Conservation (phyloP, 1,139 yeast genomes). For the Pneumocystis canis region DNA sequence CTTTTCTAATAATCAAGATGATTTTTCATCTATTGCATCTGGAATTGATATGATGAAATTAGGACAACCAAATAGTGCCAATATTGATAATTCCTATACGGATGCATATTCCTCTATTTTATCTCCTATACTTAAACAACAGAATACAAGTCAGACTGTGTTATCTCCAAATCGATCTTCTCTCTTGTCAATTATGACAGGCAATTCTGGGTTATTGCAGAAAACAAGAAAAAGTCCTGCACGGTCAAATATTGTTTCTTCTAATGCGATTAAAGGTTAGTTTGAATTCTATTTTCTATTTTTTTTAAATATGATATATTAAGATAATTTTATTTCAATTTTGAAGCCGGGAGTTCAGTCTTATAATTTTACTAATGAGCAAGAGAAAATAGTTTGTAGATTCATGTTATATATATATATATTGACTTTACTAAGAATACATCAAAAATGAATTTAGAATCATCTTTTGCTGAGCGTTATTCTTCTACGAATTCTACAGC, state of each 20-base stretch:
- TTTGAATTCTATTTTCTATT: neutral
- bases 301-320: neutral
- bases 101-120: neutral
- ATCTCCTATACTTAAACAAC: neutral
- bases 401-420: neutral
- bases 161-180: neutral
- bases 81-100: neutral
- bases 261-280: neutral
- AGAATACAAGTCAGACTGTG: neutral
- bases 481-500: neutral
- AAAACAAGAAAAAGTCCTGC: neutral
- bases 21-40: neutral
- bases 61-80: neutral
- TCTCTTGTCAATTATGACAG: neutral
- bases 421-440: neutral
- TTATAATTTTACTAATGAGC: neutral
- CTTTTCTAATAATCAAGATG: slow-evolving; percentile 1
- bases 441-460: neutral
- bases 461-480: neutral
- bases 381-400: neutral
- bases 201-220: neutral
- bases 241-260: neutral
- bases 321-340: neutral
- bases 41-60: neutral
- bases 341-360: neutral